Conservation (phyloP, 2,329 filamentous ascomycete genomes). For the Fusarium chlamydosporum region DNA sequence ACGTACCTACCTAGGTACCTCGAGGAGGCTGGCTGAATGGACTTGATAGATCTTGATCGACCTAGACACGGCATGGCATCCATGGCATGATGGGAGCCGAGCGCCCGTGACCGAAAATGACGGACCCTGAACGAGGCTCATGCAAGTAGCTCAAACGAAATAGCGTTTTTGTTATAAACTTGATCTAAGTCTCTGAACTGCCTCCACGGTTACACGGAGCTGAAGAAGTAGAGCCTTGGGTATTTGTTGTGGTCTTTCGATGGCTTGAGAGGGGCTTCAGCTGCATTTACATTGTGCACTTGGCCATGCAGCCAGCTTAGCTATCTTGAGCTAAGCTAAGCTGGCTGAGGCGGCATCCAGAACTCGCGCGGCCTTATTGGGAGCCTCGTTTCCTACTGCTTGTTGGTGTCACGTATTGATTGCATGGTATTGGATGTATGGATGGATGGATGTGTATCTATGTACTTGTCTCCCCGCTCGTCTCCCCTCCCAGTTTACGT, state of each 20-base stretch:
- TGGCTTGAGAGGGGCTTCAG: conserved; percentile 38
- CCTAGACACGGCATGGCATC: conserved; percentile 20
- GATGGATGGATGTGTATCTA: neutral
- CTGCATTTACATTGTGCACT: conserved; percentile 12
- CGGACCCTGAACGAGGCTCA: neutral
- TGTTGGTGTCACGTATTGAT: conserved; percentile 12
- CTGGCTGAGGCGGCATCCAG: conserved; percentile 31
- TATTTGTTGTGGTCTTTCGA: conserved; percentile 12
- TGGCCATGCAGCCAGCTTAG: conserved; percentile 16
- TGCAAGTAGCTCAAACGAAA: conserved; percentile 3
- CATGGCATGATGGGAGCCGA: conserved; percentile 11
- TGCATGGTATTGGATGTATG: conserved; percentile 4
- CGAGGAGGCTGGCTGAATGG: conserved; percentile 30
- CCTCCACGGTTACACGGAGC: conserved; percentile 26
- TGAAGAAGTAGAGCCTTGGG: conserved; percentile 20
- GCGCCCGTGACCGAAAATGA: neutral
- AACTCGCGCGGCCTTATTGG: conserved; percentile 15
- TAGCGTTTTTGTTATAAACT: neutral
- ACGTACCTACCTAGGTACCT: neutral
- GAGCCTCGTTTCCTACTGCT: conserved; percentile 18
- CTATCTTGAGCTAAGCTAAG: conserved; percentile 22
- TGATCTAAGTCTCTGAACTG: neutral
- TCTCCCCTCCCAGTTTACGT: neutral
- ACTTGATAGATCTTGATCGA: neutral
- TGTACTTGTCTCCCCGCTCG: conserved; percentile 1